Percentiles rank a stretch among this genome's conserved stretches.
Evolutionary conservation across 352 stramenopile genomes (phyloP).

Genomic region (Phytophthora cajani): DNA sequence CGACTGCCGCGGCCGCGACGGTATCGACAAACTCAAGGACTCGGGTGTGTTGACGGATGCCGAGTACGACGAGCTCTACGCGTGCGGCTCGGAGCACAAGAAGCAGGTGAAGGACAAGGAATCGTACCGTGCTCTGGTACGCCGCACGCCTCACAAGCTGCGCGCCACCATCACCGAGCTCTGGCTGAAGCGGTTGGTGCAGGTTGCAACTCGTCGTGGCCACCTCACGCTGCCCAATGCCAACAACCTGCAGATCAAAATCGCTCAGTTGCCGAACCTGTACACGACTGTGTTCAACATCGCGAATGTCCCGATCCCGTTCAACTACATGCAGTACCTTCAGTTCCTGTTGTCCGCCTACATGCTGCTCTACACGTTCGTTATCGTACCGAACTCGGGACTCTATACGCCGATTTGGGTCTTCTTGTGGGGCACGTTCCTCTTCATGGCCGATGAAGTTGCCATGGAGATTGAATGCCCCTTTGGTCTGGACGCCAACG

Average conservation of each 20-base stretch:
- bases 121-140: constrained; percentile 59
- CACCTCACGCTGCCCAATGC: constrained; percentile 64
- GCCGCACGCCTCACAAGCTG: constrained; percentile 69
- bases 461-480: constrained; percentile 82
- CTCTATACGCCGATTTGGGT: constrained; percentile 79
- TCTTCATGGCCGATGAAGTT: constrained; percentile 80
- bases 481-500: constrained; percentile 75
- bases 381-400: constrained; percentile 72
- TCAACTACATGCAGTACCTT: constrained; percentile 87
- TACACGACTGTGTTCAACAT: constrained; percentile 86
- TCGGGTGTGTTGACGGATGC: constrained; percentile 58
- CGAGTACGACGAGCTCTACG: constrained; percentile 75
- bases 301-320: constrained; percentile 83
- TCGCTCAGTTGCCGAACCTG: constrained; percentile 63
- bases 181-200: constrained; percentile 74
- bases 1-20: constrained; percentile 64
- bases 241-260: constrained; percentile 67
- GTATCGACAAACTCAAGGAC: constrained; percentile 65
- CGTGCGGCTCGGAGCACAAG: constrained; percentile 61
- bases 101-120: constrained; percentile 39
- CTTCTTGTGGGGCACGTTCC: constrained; percentile 76
- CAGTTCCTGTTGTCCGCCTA: constrained; percentile 68
- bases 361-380: constrained; percentile 81
- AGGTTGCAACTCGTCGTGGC: constrained; percentile 58
- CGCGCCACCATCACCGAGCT: constrained; percentile 75